A percentile compares a stretch with the other conserved stretches of the same genome.
These are phyloP conservation scores for Colletotrichum somersetense DNA, from an alignment of 2,329 filamentous ascomycete genomes.

Conservation along the genomic window DNA sequence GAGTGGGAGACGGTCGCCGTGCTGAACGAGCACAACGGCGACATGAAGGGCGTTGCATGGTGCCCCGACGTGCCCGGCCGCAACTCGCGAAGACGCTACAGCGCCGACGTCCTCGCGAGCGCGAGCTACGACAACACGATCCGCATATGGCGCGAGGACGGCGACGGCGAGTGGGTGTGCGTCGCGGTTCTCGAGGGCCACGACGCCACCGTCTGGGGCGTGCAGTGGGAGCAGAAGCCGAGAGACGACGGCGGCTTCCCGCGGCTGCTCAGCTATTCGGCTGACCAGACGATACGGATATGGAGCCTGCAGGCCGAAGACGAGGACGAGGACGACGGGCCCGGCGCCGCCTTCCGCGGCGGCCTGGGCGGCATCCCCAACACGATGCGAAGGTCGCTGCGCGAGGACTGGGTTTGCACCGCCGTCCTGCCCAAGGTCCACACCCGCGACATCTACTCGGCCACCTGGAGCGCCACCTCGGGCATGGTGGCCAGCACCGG, in stretches of 20 bases:
- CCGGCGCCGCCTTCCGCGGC: constrained; percentile 49
- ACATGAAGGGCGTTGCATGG: constrained; percentile 96
- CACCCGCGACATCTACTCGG: constrained; percentile 84
- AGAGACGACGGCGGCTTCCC: constrained; percentile 59
- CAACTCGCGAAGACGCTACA: constrained; percentile 59
- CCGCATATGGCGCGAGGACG: constrained; percentile 88
- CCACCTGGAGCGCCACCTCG: constrained; percentile 82
- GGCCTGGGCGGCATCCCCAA: constrained; percentile 79
- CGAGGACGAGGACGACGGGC: constrained; percentile 53
- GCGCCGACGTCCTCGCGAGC: constrained; percentile 82
- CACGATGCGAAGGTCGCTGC: constrained; percentile 82
- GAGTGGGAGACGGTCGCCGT: constrained; percentile 98
- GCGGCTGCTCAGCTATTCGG: constrained; percentile 84
- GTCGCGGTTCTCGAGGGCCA: constrained; percentile 86
- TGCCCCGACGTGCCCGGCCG: constrained; percentile 76
- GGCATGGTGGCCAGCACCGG: constrained; percentile 89
- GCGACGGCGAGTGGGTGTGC: constrained; percentile 91
- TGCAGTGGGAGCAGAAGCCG: constrained; percentile 75
- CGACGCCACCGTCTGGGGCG: constrained; percentile 87
- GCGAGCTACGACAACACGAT: constrained; percentile 96
- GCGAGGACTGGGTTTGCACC: constrained; percentile 88
- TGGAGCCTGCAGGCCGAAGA: constrained; percentile 76
- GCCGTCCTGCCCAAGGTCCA: constrained; percentile 81
- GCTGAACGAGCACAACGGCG: constrained; percentile 91
- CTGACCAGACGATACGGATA: constrained; percentile 82